Evolutionary conservation across 352 stramenopile species (phyloP), one percentile per base, ranked within the genome.

Genomic region (Phytopythium kandeliae): DNA sequence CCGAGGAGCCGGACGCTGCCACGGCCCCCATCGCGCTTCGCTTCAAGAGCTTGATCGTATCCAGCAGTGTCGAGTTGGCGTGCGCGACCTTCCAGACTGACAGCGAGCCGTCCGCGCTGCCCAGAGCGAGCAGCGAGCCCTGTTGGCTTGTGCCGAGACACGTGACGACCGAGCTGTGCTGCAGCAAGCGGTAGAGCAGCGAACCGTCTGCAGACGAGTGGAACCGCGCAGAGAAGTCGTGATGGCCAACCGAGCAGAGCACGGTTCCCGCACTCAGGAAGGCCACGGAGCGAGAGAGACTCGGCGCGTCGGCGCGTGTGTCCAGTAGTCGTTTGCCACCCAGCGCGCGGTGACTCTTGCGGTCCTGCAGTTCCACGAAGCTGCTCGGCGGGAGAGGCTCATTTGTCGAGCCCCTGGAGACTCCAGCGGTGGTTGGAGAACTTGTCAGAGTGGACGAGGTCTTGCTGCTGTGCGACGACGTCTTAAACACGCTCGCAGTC

Each of bases 31-130:
- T 36, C 30, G 62, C 19, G 54, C 17, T 46, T 2, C 71, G 70
- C 48, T 78, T 66, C 37, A 92, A 92, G 46, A 90, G 68, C 51
- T 89, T 92, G 46, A 95, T 66, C 24, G 81, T 81, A 37, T 88
- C 70, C 30, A 95, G 54, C 19, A 91, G 58, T 40, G 74, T 89
- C 42, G 71, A 84, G 24, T 70, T 88, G 37, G 74, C 74, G 34
- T 63, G 68, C 22, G 74, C 71, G 30, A 92, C 63, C 57, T 85
- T 88, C 82, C 84, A 95, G 15, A 92, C 63, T 9, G 78, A 92
- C 35, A 95, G 73, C 11, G 79, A 92, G 22, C 79, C 76, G 53
- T 95, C 79, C 4, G 61, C 64, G 37, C 77, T 78, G 2, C 78
- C 78, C 8, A 92, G 57, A 1, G 66, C 68, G 10, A 90, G 58